Conservation (phyloP, 441 rosid genomes). For the Sinapis alba region DNA sequence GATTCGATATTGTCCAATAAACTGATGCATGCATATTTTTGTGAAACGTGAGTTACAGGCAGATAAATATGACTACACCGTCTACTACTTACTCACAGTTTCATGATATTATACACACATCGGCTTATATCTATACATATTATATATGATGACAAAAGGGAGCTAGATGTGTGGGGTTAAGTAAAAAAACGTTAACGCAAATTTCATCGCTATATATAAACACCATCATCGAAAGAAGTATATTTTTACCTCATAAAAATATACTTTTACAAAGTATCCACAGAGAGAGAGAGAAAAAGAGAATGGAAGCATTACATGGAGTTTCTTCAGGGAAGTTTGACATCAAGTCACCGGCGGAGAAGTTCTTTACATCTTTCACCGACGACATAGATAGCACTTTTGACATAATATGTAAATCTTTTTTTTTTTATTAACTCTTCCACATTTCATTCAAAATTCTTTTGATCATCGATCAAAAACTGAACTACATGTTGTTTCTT, state of each 20-base stretch:
- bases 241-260: background rate
- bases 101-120: background rate
- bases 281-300: background rate
- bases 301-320: constrained; percentile 7
- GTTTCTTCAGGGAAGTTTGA: constrained; percentile 1
- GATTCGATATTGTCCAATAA: constrained; percentile 22
- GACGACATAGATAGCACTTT: constrained; percentile 6
- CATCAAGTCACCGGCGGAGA: constrained; percentile 15
- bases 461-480: background rate
- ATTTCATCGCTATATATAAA: constrained; percentile 8
- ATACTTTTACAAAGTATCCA: background rate
- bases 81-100: background rate
- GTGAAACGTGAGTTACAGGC: constrained; percentile 12
- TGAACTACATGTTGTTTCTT: background rate
- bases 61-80: constrained; percentile 1
- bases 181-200: background rate
- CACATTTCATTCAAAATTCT: background rate
- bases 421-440: background rate
- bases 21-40: background rate
- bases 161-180: background rate
- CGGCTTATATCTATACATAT: background rate
- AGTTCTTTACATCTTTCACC: constrained; percentile 13
- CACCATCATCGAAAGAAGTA: background rate
- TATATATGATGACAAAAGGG: background rate
- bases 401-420: constrained; percentile 6